Evolutionary conservation across 148 eudicot genomes (phyloP).

Genomic region (Rhododendron vialii): DNA sequence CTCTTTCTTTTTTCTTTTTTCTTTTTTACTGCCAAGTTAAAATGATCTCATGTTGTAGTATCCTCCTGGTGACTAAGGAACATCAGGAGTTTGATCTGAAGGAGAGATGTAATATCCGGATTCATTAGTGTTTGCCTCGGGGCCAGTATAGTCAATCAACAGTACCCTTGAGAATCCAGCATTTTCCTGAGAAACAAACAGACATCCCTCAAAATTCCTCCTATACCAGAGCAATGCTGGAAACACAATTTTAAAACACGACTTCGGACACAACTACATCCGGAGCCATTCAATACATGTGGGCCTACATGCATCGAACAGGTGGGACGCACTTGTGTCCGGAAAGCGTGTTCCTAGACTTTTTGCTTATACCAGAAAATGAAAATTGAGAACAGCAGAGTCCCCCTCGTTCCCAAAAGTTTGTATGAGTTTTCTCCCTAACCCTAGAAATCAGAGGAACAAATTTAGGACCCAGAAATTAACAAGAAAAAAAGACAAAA

Average conservation of each 20-base stretch:
- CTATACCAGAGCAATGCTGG: neutral
- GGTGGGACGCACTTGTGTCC: neutral
- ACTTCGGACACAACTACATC: neutral
- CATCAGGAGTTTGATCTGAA: neutral
- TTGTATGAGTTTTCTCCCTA: slow-evolving; percentile 1
- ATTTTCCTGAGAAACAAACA: slow-evolving; percentile 14
- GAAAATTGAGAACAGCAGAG: neutral
- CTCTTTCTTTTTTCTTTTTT: neutral
- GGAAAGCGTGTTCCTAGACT: neutral
- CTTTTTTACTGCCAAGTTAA: neutral
- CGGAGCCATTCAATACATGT: neutral
- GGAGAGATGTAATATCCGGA: neutral
- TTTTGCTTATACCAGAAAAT: neutral
- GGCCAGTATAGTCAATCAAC: neutral
- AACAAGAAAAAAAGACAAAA: neutral
- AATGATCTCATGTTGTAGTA: neutral
- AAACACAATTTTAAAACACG: no score
- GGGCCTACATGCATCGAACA: no score
- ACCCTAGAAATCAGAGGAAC: neutral
- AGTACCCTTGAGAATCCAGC: neutral
- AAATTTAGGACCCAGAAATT: neutral
- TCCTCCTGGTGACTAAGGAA: neutral
- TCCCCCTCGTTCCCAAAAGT: neutral
- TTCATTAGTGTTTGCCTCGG: slow-evolving; percentile 14
- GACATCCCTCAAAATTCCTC: neutral